Evolutionary conservation across 1,139 yeast genomes (phyloP).

Genomic region (Candida dubliniensis): DNA sequence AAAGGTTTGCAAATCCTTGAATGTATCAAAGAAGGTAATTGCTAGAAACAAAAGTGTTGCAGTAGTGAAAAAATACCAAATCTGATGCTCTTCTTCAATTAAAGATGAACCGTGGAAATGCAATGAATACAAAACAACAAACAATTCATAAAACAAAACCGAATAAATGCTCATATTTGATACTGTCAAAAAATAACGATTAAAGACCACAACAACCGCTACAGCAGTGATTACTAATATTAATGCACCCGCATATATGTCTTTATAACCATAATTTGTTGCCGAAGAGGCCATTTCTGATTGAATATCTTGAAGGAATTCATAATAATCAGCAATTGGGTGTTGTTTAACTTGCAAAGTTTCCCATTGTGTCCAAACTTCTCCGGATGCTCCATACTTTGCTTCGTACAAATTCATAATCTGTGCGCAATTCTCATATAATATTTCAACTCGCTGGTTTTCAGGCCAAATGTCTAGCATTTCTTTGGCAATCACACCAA

Average conservation of each 20-base stretch:
- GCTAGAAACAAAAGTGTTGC: constrained; percentile 20
- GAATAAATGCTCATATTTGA: constrained; percentile 13
- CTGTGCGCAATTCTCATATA: constrained; percentile 65
- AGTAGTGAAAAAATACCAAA: constrained; percentile 85
- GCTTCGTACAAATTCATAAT: constrained; percentile 39
- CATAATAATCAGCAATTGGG: constrained; percentile 27
- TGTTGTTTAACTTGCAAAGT: constrained; percentile 9
- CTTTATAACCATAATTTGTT: constrained; percentile 64
- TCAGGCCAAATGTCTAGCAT: constrained; percentile 53
- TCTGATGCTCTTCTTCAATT: constrained; percentile 95
- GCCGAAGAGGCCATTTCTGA: constrained; percentile 60
- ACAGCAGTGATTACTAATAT: constrained; percentile 32
- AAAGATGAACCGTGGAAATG: constrained; percentile 86
- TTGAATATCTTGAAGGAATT: constrained; percentile 53
- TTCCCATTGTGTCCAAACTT: constrained; percentile 17
- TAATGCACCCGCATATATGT: constrained; percentile 50
- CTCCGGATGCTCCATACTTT: constrained; percentile 20
- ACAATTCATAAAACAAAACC: constrained; percentile 24
- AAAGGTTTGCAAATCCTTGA: constrained; percentile 4
- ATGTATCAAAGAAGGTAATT: constrained; percentile 13
- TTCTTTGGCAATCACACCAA: constrained; percentile 69
- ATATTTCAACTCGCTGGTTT: constrained; percentile 38
- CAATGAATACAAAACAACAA: constrained; percentile 48
- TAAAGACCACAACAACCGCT: constrained; percentile 19
- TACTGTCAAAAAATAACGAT: constrained; percentile 17